Evolutionary conservation across 1,284 basidiomycete genomes (phyloP), one percentile per base, ranked within the genome.

Genomic region (Neonothopanus nambi): DNA sequence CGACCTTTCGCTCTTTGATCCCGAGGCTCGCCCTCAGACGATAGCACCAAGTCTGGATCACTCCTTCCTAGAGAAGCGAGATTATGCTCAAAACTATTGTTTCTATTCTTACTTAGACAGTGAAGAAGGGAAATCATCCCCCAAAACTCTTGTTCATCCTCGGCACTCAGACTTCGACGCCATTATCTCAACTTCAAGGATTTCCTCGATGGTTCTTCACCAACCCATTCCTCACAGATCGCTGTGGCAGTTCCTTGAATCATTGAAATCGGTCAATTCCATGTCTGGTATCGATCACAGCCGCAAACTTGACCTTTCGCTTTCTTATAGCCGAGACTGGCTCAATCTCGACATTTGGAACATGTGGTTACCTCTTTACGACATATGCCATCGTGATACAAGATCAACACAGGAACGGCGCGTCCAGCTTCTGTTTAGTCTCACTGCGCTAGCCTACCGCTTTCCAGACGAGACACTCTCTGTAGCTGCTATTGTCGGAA

Each of bases 1-100:
- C 6, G 38, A 44, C 3, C 35, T 65, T 12, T 39, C 55, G 36
- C 23, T 62, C 24, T 64, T 70, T 51, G 21, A 30, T 40, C 21
- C 39, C 4, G 48, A 50, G 13, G 21, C 26, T 3, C 39, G 23
- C 23, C 37, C 37, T n/a, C n/a, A n/a, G 15, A n/a, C 18, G 9
- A 33, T 2, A 4, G 3, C 30, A 33, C 30, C 8, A 33, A 3
- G 13, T 33, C 30, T 33, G 30, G 20, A 51, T 35, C 24, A 42
- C 5, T 23, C 12, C 3, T 30, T 42, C 12, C 5, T 50, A 18
- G 30, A 42, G 26, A 33, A 62, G 18, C 62, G 57, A 13, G 56
- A 54, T 12, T 33, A 4, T 24, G 52, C 58, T 5, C 57, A 61
- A 15, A 33, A 41, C 8, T 36, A 53, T n/a, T 45, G 45, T 21